Evolutionary conservation across 2,329 filamentous ascomycete genomes (phyloP).

Genomic region (Thermoascus crustaceus): DNA sequence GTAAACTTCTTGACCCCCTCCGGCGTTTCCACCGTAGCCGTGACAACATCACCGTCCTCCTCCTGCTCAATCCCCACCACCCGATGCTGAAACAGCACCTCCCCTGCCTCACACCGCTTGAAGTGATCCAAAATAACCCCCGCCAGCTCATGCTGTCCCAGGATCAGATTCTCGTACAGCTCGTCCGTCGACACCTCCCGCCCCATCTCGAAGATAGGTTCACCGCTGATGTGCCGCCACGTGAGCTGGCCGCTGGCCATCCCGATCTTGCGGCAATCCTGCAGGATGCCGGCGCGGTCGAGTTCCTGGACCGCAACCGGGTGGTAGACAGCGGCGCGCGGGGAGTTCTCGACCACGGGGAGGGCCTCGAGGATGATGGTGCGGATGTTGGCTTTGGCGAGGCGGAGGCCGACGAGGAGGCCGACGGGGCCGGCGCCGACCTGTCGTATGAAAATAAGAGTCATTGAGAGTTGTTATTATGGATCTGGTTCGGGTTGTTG

Average conservation of each 20-base stretch:
- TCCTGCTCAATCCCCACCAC: slow-evolving; percentile 1
- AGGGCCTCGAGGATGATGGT: slow-evolving; percentile 25
- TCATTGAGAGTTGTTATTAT: not conserved
- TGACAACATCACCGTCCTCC: not conserved
- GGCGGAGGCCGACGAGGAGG: slow-evolving; percentile 33
- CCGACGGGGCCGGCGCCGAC: slow-evolving; percentile 36
- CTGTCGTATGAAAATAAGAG: too few relatives aligned
- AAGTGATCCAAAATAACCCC: slow-evolving; percentile 12
- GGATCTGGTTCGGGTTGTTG: not conserved
- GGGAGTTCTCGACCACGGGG: slow-evolving; percentile 21
- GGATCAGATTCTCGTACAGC: slow-evolving; percentile 13
- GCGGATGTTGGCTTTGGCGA: slow-evolving; percentile 25
- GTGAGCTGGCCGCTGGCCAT: slow-evolving; percentile 19
- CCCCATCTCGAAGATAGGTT: not conserved
- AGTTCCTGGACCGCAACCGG: slow-evolving; percentile 34
- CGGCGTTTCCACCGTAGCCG: not conserved
- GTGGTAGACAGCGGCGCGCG: slow-evolving; percentile 37
- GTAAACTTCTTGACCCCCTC: not conserved
- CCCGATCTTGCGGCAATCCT: slow-evolving; percentile 22
- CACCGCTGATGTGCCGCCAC: not conserved
- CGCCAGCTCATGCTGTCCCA: slow-evolving; percentile 12
- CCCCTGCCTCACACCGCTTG: slow-evolving; percentile 4
- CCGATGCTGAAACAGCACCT: not conserved
- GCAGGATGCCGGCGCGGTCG: slow-evolving; percentile 26
- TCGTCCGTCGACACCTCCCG: slow-evolving; percentile 11